Evolutionary conservation across 805 yeast genomes (phyloP), one percentile per base, ranked within the genome.

Genomic region (Ascoidea tarda): DNA sequence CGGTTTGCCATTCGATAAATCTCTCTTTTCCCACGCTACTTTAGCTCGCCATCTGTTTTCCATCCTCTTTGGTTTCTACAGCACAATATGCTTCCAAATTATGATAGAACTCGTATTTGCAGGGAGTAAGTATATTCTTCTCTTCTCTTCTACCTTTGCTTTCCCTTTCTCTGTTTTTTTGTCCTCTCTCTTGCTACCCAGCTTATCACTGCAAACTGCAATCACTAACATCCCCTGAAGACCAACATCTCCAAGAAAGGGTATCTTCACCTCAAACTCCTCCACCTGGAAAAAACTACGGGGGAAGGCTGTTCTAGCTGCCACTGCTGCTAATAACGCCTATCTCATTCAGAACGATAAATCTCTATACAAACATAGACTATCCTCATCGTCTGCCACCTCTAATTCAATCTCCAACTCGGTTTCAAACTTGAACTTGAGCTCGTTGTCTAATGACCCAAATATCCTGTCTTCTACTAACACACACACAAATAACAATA

Each of bases 221-320:
- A 21, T 3, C 28, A 21, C 28, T 21, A 21, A 21, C 28, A 21
- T 12, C 46, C 5, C 10, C 32, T 46, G 32, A 49, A 61, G 64
- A 2, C 58, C 60, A 14, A 58, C 59, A 12, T 50, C 63, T 1
- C 65, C 64, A 5, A 57, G 59, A 6, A 50, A 57, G 32, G 57
- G 55, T 16, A 48, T 32, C 5, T 44, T 49, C 59, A 0, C 47
- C 52, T 32, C 57, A 54, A 46, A 53, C 57, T 56, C 57, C n/a
- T 63, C 66, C 0, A 54, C 66, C 0, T 64, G 66, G 67, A 59
- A 63, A 21, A 64, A 62, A 45, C 56, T 64, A 5, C 60, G 59
- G 50, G 51, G 54, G 51, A 33, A 38, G 46, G 45, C 33, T 5
- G 14, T 48, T 8, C 21, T 46, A 32, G 32, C 49, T 6, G 33